These are phyloP conservation scores for Calocybe gambosa DNA, from an alignment of 1,284 basidiomycete species.

Conservation along the genomic window DNA sequence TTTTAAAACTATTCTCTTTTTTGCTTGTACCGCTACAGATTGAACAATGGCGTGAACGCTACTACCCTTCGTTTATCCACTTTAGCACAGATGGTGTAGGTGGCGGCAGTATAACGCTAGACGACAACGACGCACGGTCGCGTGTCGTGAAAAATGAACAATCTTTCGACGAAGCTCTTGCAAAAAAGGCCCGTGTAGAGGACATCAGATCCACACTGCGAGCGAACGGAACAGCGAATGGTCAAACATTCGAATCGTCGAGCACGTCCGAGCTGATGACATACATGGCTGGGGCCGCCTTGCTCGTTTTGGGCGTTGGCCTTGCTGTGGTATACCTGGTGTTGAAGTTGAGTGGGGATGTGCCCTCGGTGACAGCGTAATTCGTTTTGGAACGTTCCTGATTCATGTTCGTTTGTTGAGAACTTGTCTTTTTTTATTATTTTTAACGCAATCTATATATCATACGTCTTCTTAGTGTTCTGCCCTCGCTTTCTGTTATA, in stretches of 20 bases:
- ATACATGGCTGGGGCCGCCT: slow-evolving; percentile 37
- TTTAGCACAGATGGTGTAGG: slow-evolving; percentile 30
- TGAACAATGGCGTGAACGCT: slow-evolving; percentile 86
- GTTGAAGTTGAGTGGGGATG: slow-evolving; percentile 8
- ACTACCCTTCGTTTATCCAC: slow-evolving; percentile 80
- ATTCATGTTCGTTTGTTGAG: too few relatives aligned
- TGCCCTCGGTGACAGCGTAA: too few relatives aligned
- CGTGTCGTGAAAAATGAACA: slow-evolving; percentile 38
- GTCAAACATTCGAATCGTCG: slow-evolving; percentile 1
- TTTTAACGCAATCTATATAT: too few relatives aligned
- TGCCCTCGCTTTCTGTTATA: too few relatives aligned
- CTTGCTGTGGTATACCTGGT: slow-evolving; percentile 9
- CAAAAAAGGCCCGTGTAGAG: slow-evolving; percentile 39
- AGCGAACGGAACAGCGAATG: neutral
- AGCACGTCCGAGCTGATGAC: slow-evolving; percentile 28
- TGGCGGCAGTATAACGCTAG: slow-evolving; percentile 30
- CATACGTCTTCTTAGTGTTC: too few relatives aligned
- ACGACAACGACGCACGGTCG: slow-evolving; percentile 51
- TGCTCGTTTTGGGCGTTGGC: slow-evolving; percentile 28
- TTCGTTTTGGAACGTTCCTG: too few relatives aligned
- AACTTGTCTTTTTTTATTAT: too few relatives aligned
- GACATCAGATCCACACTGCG: slow-evolving; percentile 20
- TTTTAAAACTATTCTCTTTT: neutral
- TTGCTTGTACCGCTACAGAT: slow-evolving; percentile 65
- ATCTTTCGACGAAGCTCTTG: slow-evolving; percentile 31